Conservation (phyloP, 2,329 filamentous ascomycete genomes). For the Thelonectria discophora region DNA sequence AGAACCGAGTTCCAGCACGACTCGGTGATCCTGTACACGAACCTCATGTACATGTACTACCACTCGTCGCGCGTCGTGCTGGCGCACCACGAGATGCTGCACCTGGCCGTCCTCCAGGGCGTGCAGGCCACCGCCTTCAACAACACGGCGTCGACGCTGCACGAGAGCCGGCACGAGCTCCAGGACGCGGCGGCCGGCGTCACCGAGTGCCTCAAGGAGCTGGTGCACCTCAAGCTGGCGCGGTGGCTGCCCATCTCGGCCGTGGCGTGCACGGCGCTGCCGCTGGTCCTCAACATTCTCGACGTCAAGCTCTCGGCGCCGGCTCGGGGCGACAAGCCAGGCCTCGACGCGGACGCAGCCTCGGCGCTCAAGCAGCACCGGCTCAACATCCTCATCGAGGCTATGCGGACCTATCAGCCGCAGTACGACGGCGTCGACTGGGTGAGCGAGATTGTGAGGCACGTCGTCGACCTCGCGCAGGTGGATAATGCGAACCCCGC, state of each 20-base stretch:
- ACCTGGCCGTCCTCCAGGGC: constrained; percentile 53
- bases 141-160: constrained; percentile 47
- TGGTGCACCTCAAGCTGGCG: constrained; percentile 55
- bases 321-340: constrained; percentile 8
- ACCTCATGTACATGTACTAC: constrained; percentile 62
- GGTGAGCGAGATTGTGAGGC: constrained; percentile 54
- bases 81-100: constrained; percentile 57
- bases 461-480: constrained; percentile 54
- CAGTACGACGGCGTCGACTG: constrained; percentile 58
- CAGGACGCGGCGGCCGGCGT: constrained; percentile 55
- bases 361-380: constrained; percentile 54
- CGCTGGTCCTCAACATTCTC: constrained; percentile 46
- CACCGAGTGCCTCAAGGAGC: constrained; percentile 57
- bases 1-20: constrained; percentile 49
- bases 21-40: constrained; percentile 56
- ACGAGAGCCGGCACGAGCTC: constrained; percentile 54
- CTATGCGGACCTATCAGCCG: constrained; percentile 56
- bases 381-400: constrained; percentile 55
- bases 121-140: constrained; percentile 41
- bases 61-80: constrained; percentile 55
- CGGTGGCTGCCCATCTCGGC: constrained; percentile 59
- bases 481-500: constrained; percentile 44
- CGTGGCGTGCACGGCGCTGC: constrained; percentile 47
- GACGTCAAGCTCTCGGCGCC: constrained; percentile 47
- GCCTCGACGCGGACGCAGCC: constrained; percentile 38